These are phyloP conservation scores for Talaromyces sp. DNA, from an alignment of 2,329 filamentous ascomycete species.

Conservation along the genomic window DNA sequence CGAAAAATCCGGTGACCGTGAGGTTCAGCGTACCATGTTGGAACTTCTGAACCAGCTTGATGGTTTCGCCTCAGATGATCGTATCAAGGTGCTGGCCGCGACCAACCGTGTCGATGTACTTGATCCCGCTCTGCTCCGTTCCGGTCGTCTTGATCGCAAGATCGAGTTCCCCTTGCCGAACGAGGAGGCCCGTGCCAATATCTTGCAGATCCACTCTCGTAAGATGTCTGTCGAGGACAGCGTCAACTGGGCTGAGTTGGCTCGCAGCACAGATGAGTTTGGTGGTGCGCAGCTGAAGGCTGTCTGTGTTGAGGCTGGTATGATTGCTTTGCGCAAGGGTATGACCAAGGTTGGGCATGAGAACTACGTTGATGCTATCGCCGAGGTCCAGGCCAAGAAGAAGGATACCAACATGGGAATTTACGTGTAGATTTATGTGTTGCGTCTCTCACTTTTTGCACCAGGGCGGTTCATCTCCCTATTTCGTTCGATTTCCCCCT, in stretches of 20 bases:
- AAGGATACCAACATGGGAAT: constrained; percentile 68
- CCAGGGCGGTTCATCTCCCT: not conserved
- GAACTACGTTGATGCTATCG: constrained; percentile 97
- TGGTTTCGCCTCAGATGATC: constrained; percentile 93
- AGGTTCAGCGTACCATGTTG: constrained; percentile 98
- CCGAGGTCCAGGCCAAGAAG: constrained; percentile 88
- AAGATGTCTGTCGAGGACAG: constrained; percentile 96
- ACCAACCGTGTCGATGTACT: constrained; percentile 95
- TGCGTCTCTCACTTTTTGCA: not conserved
- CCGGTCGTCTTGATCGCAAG: constrained; percentile 90
- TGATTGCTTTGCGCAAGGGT: constrained; percentile 94
- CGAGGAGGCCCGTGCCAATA: constrained; percentile 95
- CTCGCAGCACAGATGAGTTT: constrained; percentile 96
- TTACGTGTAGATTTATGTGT: constrained; percentile 39
- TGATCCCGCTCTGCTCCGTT: constrained; percentile 87
- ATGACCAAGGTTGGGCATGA: constrained; percentile 97
- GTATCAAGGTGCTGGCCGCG: constrained; percentile 93
- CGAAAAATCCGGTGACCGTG: constrained; percentile 95
- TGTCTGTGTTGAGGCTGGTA: constrained; percentile 97
- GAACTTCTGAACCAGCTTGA: constrained; percentile 98
- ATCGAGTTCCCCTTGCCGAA: constrained; percentile 98
- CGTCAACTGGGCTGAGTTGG: constrained; percentile 95
- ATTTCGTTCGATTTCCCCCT: not conserved
- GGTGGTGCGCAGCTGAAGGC: constrained; percentile 97
- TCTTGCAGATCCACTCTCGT: constrained; percentile 93